Evolutionary conservation across 441 rosid species (phyloP).

Genomic region (Biscutella laevigata): DNA sequence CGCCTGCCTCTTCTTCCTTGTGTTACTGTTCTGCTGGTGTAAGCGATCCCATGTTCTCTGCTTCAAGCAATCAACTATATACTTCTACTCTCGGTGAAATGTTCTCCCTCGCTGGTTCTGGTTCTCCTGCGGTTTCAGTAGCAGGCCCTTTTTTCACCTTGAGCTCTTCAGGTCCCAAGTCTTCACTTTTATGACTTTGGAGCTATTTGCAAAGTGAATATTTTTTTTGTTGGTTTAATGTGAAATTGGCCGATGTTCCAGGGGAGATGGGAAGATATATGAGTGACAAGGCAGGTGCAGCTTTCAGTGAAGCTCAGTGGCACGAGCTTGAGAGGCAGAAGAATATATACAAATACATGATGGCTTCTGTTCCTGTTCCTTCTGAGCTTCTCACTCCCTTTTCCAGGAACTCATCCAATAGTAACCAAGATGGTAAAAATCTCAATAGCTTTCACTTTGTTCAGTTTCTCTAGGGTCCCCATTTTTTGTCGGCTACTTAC

Average conservation of each 20-base stretch:
- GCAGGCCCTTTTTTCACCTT: conserved; percentile 28
- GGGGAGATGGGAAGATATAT: conserved; percentile 20
- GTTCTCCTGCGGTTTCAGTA: conserved; percentile 20
- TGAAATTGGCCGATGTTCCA: not conserved
- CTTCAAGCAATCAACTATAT: conserved; percentile 35
- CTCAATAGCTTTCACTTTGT: conserved; percentile 1
- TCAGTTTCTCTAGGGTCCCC: not conserved
- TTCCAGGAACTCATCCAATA: conserved; percentile 5
- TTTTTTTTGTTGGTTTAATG: not conserved
- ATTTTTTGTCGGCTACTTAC: not conserved
- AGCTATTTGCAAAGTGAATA: not conserved
- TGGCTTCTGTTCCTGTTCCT: conserved; percentile 42
- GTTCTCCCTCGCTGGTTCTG: conserved; percentile 38
- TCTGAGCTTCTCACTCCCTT: conserved; percentile 33
- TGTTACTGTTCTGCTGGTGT: conserved; percentile 24
- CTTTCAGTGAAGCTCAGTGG: conserved; percentile 50
- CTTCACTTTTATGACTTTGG: conserved; percentile 4
- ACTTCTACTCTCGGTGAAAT: conserved; percentile 17
- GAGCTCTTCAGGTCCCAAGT: conserved; percentile 32
- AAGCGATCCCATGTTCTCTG: conserved; percentile 37
- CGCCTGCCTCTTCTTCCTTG: conserved; percentile 19
- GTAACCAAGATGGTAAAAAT: conserved; percentile 16
- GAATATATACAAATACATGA: conserved; percentile 48
- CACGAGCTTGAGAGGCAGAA: conserved; percentile 58
- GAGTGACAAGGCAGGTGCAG: conserved; percentile 17